Base-by-base conservation (phyloP, 805 yeast genomes). In the Jamesozyma spencerorum region DNA sequence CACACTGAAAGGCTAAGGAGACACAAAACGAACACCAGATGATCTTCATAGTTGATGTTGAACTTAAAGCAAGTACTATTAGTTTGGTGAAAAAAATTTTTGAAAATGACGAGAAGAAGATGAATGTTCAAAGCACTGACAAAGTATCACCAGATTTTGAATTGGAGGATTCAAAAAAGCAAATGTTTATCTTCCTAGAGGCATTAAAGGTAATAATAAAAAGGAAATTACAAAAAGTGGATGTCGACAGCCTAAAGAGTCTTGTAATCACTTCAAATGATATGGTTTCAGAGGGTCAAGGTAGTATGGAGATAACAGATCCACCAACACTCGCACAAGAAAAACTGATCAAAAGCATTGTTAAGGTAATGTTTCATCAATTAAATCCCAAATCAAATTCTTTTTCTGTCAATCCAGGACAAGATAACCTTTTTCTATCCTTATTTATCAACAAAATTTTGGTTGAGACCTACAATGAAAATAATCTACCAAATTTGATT, bases 291-390 rank as follows among this genome's bases (percentile, higher is more conserved):
- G 56, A 51, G 13, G 60, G 60, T 1, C 55, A 55, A 36, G 58
- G 58, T 5, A 49, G 55, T 32, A 47, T 55, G 15, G 53, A 51
- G 38, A 49, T 55, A 6, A 37, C 43, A 24, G 47, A 46, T n/a
- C 53, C 50, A 3, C 58, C 57, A 8, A 51, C 58, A 2, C 47
- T 39, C 13, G 57, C 58, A 8, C 60, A 55, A 27, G 46, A 38
- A n/a, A 47, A 46, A 17, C 47, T 55, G 1, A 47, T 55, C 12
- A 48, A 47, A 34, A 53, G 56, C 41, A 38, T 55, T 13, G 33
- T 48, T 15, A 53, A 48, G 31, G 57, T 55, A 1, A 40, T 55
- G 2, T 52, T 55, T 20, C 57, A 55, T 40, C 58, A 55, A 38
- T 18, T 35, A 7, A 19, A 36, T 14, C 28, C 29, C 7, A n/a